Conservation (phyloP, 2,329 filamentous ascomycete species). For the Chaetothyriales sp. region DNA sequence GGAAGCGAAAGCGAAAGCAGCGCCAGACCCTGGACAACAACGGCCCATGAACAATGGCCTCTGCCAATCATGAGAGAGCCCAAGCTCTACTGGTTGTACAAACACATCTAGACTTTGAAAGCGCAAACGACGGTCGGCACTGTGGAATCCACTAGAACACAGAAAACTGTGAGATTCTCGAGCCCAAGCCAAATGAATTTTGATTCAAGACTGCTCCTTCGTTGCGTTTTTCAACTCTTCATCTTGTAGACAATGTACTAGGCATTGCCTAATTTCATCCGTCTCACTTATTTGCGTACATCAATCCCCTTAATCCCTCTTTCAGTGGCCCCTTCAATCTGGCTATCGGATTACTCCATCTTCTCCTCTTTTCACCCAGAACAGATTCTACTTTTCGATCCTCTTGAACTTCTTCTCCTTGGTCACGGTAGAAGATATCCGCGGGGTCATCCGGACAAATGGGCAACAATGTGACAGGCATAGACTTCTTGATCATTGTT, state of each 20-base stretch:
- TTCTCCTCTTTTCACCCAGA: constrained; percentile 10
- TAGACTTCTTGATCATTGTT: neutral
- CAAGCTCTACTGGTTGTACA: neutral
- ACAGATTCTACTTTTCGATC: constrained; percentile 7
- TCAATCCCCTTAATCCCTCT: constrained; percentile 17
- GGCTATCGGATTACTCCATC: constrained; percentile 19
- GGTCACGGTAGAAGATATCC: constrained; percentile 10
- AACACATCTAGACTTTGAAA: neutral
- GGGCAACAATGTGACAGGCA: constrained; percentile 1
- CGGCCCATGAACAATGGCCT: neutral
- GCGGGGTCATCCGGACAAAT: constrained; percentile 13
- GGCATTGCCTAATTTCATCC: neutral
- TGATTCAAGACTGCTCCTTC: neutral
- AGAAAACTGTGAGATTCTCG: neutral
- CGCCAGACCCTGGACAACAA: neutral
- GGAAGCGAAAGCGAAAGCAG: constrained; percentile 12
- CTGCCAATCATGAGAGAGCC: neutral
- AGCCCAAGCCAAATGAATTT: neutral
- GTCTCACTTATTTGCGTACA: constrained; percentile 15
- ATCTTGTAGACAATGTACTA: neutral
- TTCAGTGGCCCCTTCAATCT: constrained; percentile 16
- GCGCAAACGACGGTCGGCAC: too few species aligned
- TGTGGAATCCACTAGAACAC: too few species aligned
- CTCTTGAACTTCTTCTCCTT: constrained; percentile 6
- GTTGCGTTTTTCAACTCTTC: neutral